These are phyloP conservation scores for Phaeotremella fagi DNA, from an alignment of 768 basidiomycete genomes.

Conservation along the genomic window DNA sequence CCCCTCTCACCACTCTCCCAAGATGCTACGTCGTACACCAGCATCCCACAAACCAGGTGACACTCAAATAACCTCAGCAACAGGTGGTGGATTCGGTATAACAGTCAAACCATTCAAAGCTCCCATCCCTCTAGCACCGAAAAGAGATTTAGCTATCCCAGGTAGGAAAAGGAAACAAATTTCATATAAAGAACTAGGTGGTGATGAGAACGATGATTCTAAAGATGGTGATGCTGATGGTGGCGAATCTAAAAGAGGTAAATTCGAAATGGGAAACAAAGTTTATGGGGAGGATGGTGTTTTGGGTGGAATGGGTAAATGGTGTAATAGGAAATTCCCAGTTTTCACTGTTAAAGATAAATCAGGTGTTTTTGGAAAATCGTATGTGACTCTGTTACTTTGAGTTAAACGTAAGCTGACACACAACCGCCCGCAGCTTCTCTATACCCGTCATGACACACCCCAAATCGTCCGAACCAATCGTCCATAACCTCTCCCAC, in stretches of 20 bases:
- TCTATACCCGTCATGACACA: conserved; percentile 63
- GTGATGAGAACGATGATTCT: conserved; percentile 55
- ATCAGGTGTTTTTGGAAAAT: conserved; percentile 42
- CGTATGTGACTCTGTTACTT: conserved; percentile 32
- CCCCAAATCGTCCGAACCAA: conserved; percentile 24
- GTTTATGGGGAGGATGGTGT: conserved; percentile 62
- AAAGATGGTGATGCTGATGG: conserved; percentile 51
- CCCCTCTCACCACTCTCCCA: no score
- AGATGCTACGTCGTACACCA: conserved; percentile 37
- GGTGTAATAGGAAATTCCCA: conserved; percentile 53
- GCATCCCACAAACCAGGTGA: conserved; percentile 26
- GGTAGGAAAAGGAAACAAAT: conserved; percentile 77
- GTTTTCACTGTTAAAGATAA: conserved; percentile 51
- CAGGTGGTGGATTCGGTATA: conserved; percentile 48
- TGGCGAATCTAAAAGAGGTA: conserved; percentile 62
- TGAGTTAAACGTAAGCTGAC: not conserved
- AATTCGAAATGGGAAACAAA: conserved; percentile 55
- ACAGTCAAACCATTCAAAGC: conserved; percentile 47
- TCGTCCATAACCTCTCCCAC: conserved; percentile 58
- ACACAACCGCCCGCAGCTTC: conserved; percentile 57
- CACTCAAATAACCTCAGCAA: conserved; percentile 32
- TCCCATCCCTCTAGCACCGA: conserved; percentile 29
- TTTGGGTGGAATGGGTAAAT: conserved; percentile 55
- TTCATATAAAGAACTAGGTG: conserved; percentile 62
- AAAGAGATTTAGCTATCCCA: conserved; percentile 21